These are phyloP conservation scores for Colletotrichum trifolii DNA, from an alignment of 2,329 filamentous ascomycete species.

Conservation along the genomic window DNA sequence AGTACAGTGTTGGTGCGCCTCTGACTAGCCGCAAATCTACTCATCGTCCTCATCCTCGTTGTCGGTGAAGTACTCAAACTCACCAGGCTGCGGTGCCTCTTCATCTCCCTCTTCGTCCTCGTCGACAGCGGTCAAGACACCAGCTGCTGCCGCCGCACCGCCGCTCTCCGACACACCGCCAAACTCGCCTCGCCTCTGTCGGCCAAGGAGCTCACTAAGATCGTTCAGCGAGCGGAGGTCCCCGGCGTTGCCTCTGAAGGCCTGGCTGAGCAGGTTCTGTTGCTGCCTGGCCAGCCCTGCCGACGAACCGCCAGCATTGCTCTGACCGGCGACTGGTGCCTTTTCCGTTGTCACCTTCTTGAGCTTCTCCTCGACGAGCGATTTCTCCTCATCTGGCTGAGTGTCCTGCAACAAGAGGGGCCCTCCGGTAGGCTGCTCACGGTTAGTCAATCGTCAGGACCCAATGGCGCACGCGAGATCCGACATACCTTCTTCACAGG, in stretches of 20 bases:
- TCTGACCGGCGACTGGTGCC: conserved; percentile 64
- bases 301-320: conserved; percentile 45
- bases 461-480: background rate
- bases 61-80: conserved; percentile 85
- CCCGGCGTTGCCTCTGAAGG: conserved; percentile 39
- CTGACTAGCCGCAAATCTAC: conserved; percentile 6
- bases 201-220: conserved; percentile 56
- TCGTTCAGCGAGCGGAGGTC: conserved; percentile 51
- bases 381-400: conserved; percentile 80
- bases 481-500: conserved; percentile 83
- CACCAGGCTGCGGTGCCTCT: conserved; percentile 75
- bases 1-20: conserved; percentile 6
- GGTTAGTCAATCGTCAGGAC: conserved; percentile 55
- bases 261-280: conserved; percentile 43
- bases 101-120: conserved; percentile 82
- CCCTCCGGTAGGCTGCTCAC: conserved; percentile 83
- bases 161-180: conserved; percentile 57
- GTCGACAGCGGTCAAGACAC: conserved; percentile 86
- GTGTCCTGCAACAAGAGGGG: conserved; percentile 92
- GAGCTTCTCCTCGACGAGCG: conserved; percentile 89
- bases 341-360: conserved; percentile 79
- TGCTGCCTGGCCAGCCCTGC: conserved; percentile 44
- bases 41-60: conserved; percentile 61
- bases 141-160: conserved; percentile 78
- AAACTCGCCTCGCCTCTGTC: conserved; percentile 39